Evolutionary conservation across 768 basidiomycete genomes (phyloP), one percentile per base, ranked within the genome.

Genomic region (Lentinula sp.): DNA sequence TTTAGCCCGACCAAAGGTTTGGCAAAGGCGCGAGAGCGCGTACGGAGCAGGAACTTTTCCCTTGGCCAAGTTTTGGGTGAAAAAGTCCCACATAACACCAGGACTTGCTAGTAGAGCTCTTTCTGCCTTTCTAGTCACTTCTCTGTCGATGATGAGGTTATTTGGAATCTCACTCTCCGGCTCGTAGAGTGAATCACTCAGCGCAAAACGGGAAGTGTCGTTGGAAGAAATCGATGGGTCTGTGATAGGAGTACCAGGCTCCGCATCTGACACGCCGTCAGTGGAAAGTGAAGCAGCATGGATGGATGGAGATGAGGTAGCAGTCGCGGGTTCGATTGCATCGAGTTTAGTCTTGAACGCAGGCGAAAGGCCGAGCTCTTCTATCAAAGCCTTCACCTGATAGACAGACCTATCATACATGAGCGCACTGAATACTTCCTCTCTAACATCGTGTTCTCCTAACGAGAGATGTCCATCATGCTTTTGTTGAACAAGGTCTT

Each of bases 1-100:
- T 52, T 81, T 78, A 7, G 73, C 55, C 32, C 93, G 85, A 16
- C 92, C 91, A 13, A 93, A 79, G 4, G 75, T 73, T 61, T 85
- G 82, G 66, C 95, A 86, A 23, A 97, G 74, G 10, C 78, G 77
- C 15, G 81, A 84, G 31, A 95, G 67, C 6, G 78, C 75, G 11
- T 71, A 71, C 2, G 84, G 75, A 7, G 75, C 69, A 1, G 91
- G 87, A 51, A 80, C 82, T 8, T 49, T 58, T 11, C 34, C 15
- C 16, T 6, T 37, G 5, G 4, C 11, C 34, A 34, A 16, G 18
- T 54, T 35, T 37, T 31, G 34, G 37, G 15, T 21, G n/a, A 54
- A 54, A 16, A 21, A 54, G 9, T 37, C 34, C 52, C 52, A 54
- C 4, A 54, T 21, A 11, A n/a, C 9, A 3, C 37, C 52, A 9